Evolutionary conservation across 2,329 filamentous ascomycete genomes (phyloP).

Genomic region (Ascosphaera pollenicola): DNA sequence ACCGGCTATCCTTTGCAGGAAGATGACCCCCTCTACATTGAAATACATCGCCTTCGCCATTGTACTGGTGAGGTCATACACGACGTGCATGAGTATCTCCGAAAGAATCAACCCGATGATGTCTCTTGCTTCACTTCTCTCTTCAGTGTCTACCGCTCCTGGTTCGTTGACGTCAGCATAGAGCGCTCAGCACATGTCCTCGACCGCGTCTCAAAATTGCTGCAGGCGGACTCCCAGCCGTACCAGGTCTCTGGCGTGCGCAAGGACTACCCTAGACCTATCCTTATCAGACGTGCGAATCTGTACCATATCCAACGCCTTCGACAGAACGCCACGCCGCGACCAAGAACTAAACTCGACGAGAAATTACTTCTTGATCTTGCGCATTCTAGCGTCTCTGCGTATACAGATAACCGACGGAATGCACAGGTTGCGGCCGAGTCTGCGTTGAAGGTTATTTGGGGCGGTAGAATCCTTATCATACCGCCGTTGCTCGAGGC

Average conservation of each 20-base stretch:
- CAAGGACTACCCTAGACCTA: slow-evolving; percentile 76
- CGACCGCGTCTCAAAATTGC: slow-evolving; percentile 64
- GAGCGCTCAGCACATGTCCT: slow-evolving; percentile 86
- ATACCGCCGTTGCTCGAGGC: slow-evolving; percentile 69
- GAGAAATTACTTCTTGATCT: slow-evolving; percentile 67
- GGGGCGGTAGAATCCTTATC: slow-evolving; percentile 69
- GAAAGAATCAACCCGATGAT: slow-evolving; percentile 73
- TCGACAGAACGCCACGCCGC: slow-evolving; percentile 74
- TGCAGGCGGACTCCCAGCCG: slow-evolving; percentile 67
- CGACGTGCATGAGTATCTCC: slow-evolving; percentile 64
- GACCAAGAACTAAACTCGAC: slow-evolving; percentile 77
- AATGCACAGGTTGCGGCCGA: slow-evolving; percentile 84
- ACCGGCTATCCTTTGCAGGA: slow-evolving; percentile 61
- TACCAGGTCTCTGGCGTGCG: slow-evolving; percentile 88
- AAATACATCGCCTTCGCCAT: slow-evolving; percentile 62
- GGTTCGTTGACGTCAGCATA: slow-evolving; percentile 95
- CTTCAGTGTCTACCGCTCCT: slow-evolving; percentile 80
- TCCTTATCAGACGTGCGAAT: slow-evolving; percentile 82
- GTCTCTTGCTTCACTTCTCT: slow-evolving; percentile 85
- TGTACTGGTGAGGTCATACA: slow-evolving; percentile 62
- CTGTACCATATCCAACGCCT: slow-evolving; percentile 89
- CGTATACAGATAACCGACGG: slow-evolving; percentile 88
- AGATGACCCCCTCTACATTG: slow-evolving; percentile 42
- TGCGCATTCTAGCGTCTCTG: slow-evolving; percentile 68
- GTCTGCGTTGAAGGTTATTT: slow-evolving; percentile 75